These are phyloP conservation scores for Datura wrightii DNA, from an alignment of 257 asterid species.

Conservation along the genomic window DNA sequence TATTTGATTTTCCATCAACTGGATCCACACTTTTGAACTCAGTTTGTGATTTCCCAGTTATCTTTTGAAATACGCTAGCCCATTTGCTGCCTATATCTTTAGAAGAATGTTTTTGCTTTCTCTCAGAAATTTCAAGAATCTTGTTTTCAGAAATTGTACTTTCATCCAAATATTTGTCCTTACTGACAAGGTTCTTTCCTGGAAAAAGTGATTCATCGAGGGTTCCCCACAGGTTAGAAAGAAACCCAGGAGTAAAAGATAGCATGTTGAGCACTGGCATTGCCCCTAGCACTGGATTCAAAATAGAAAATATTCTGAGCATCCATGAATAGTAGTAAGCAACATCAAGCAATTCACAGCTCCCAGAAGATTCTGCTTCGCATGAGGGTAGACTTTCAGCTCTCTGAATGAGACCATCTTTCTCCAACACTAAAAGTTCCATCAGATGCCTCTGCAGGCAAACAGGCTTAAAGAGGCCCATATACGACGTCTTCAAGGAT, in stretches of 20 bases:
- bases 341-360: constrained; percentile 60
- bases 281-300: constrained; percentile 76
- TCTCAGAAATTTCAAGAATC: constrained; percentile 50
- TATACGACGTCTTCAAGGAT: constrained; percentile 62
- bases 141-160: constrained; percentile 47
- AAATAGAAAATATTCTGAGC: constrained; percentile 68
- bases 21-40: constrained; percentile 49
- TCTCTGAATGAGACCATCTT: constrained; percentile 43
- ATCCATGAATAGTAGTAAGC: constrained; percentile 81
- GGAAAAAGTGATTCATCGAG: constrained; percentile 66
- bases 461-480: constrained; percentile 72
- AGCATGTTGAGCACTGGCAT: constrained; percentile 92
- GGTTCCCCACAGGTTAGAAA: constrained; percentile 72
- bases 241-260: constrained; percentile 94
- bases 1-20: constrained; percentile 40
- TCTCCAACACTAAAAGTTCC: constrained; percentile 62
- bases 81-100: constrained; percentile 78
- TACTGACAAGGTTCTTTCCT: constrained; percentile 42
- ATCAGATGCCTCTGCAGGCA: constrained; percentile 85
- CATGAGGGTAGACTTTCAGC: constrained; percentile 43
- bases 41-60: constrained; percentile 63
- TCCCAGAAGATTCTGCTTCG: constrained; percentile 42
- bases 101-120: constrained; percentile 58
- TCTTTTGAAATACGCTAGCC: constrained; percentile 71
- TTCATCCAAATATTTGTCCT: constrained; percentile 36